Conservation (phyloP, 495 filamentous ascomycete species). For the Cenococcum geophilum region DNA sequence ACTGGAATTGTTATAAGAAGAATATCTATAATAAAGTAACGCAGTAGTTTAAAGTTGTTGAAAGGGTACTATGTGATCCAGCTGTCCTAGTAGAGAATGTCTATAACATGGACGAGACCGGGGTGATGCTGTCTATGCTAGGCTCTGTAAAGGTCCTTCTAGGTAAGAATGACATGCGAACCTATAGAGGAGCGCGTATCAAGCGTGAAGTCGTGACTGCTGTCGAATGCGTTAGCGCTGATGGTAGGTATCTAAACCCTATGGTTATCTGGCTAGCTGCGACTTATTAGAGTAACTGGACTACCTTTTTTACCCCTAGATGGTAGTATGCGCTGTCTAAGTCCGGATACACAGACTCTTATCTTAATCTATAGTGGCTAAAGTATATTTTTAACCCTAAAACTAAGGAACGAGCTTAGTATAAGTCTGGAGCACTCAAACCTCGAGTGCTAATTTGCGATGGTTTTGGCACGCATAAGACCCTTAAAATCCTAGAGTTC, state of each 20-base stretch:
- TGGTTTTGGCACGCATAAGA: too few relatives aligned
- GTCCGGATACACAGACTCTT: not conserved
- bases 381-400: not conserved
- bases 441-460: too few relatives aligned
- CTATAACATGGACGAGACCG: conserved; percentile 3
- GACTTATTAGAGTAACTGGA: too few relatives aligned
- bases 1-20: conserved; percentile 29
- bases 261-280: not conserved
- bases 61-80: conserved; percentile 5
- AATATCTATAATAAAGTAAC: conserved; percentile 13
- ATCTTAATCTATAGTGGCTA: not conserved
- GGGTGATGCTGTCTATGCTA: conserved; percentile 36
- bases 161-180: conserved; percentile 32
- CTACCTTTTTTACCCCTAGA: not conserved
- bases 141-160: conserved; percentile 38
- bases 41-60: conserved; percentile 8
- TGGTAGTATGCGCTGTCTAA: not conserved
- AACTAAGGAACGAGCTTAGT: not conserved
- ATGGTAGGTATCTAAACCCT: not conserved
- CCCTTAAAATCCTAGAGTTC: too few relatives aligned
- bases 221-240: too few relatives aligned
- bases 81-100: conserved; percentile 9
- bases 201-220: not conserved
- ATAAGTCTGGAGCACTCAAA: not conserved
- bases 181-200: conserved; percentile 12